These are phyloP conservation scores for Suillus fuscotomentosus DNA, from an alignment of 768 basidiomycete species.

Conservation along the genomic window DNA sequence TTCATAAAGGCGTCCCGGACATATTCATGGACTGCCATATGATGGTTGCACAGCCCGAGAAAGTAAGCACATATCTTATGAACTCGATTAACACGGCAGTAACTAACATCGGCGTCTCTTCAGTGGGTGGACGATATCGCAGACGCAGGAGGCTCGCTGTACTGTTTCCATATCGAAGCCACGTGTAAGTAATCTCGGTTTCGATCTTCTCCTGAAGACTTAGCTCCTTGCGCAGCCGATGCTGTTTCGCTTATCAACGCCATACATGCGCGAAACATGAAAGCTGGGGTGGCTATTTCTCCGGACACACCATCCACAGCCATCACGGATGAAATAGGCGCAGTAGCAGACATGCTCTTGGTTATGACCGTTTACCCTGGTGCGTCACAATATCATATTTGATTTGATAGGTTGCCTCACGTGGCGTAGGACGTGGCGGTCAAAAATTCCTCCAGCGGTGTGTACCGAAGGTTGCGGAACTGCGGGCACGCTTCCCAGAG, in stretches of 20 bases:
- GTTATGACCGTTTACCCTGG: conserved; percentile 99
- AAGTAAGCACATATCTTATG: conserved; percentile 43
- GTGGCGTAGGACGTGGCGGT: conserved; percentile 73
- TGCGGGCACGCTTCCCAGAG: conserved; percentile 85
- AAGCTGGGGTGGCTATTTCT: conserved; percentile 94
- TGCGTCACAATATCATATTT: conserved; percentile 23
- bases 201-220: conserved; percentile 12
- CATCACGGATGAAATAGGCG: conserved; percentile 83
- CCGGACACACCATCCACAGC: conserved; percentile 89
- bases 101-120: not conserved
- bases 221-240: conserved; percentile 44
- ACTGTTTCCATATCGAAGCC: conserved; percentile 97
- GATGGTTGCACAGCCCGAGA: conserved; percentile 96
- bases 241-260: conserved; percentile 73
- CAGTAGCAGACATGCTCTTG: conserved; percentile 88
- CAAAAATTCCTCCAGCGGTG: conserved; percentile 96
- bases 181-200: conserved; percentile 53
- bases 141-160: conserved; percentile 90
- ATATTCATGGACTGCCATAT: conserved; percentile 99
- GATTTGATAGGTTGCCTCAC: conserved; percentile 2
- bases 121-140: conserved; percentile 98
- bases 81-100: not conserved
- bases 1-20: conserved; percentile 83
- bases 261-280: conserved; percentile 86
- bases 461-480: conserved; percentile 88